Evolutionary conservation across 2,329 filamentous ascomycete species (phyloP), one percentile per base, ranked within the genome.

Genomic region (Claviceps humidiphila): DNA sequence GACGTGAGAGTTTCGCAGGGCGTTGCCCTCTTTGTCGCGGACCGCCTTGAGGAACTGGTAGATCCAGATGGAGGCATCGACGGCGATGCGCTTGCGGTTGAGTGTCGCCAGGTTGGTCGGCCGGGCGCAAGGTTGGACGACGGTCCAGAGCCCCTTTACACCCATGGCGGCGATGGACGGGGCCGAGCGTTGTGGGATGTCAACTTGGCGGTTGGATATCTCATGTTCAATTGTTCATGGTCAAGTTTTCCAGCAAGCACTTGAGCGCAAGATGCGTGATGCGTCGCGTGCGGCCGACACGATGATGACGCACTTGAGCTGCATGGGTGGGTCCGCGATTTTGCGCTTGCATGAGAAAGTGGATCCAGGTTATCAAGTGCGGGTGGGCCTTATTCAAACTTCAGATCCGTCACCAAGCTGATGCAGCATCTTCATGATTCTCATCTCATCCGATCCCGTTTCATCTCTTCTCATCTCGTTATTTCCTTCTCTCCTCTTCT

Each of bases 21-120:
- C 93, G 64, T 98, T 95, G 51, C 93, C 93, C 69, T 98, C 93
- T 64, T 97, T 96, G 71, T 98, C 93, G 61, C 93, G 90, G 11
- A 98, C 93, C 9, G 94, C 93, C 72, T 98, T 98, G 61, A 98
- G 81, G 64, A 98, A 98, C 65, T 98, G 93, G 75, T 98, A 98
- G 61, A 98, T 97, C 93, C 93, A 98, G 66, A 98, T 98, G 13
- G 90, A 96, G 54, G 94, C 93, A 71, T 98, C 93, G 59, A 98
- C 89, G 47, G 93, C 94, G 49, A 98, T 85, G 16, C 93, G 89
- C 71, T 95, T 96, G 60, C 87, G 88, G 68, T 97, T 97, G 55
- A 98, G 82, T 14, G 91, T 95, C 61, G 94, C 90, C 61, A 98
- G 85, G 68, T 95, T 96, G 57, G 94, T 95, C 20, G 93, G 94